Evolutionary conservation across 441 rosid genomes (phyloP).

Genomic region (Erysimum cheiri): DNA sequence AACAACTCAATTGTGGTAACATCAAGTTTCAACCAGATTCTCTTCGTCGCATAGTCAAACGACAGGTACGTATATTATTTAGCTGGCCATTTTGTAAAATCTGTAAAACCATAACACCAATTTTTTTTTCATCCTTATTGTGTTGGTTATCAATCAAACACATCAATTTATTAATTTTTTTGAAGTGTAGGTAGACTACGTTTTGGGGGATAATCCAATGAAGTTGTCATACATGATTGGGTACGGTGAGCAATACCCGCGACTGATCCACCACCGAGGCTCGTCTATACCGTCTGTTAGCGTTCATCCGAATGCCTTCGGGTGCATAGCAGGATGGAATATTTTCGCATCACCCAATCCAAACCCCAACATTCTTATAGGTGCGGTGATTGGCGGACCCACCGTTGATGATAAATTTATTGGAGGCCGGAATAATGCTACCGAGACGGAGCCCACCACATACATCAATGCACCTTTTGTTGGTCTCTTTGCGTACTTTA

Average conservation of each 20-base stretch:
- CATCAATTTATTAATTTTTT: neutral
- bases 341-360: constrained; percentile 60
- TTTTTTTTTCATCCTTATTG: neutral
- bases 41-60: constrained; percentile 75
- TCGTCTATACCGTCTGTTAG: constrained; percentile 72
- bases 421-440: constrained; percentile 69
- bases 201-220: constrained; percentile 83
- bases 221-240: constrained; percentile 89
- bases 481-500: constrained; percentile 75
- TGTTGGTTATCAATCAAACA: constrained; percentile 24
- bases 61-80: constrained; percentile 51
- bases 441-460: constrained; percentile 84
- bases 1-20: constrained; percentile 48
- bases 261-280: constrained; percentile 88
- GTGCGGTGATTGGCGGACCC: constrained; percentile 90
- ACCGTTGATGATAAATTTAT: constrained; percentile 59
- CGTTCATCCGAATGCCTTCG: constrained; percentile 56
- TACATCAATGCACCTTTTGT: constrained; percentile 94
- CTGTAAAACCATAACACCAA: neutral
- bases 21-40: constrained; percentile 48
- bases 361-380: constrained; percentile 72
- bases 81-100: neutral
- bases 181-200: constrained; percentile 78
- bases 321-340: constrained; percentile 64
- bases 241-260: constrained; percentile 66